Percentiles rank a stretch among this genome's conserved stretches.
phyloP scores from a whole-genome alignment of 768 basidiomycete species.

The Trametes cingulata region DNA sequence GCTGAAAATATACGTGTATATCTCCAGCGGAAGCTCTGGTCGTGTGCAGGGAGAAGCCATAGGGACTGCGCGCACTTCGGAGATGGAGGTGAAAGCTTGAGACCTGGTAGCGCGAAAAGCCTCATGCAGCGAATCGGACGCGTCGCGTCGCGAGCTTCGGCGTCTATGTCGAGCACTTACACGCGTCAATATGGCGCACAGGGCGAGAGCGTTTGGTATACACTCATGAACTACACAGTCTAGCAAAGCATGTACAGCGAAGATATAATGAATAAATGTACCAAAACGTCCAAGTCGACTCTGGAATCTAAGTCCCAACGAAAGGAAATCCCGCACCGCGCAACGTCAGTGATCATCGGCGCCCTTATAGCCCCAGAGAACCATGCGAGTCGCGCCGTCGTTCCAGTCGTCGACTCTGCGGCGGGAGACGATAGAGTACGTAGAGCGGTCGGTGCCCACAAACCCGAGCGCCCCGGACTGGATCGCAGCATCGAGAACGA shows the following conservation, averaged over 20 bases:
- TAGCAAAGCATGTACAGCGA: neutral
- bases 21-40: slow-evolving; percentile 34
- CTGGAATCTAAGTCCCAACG: neutral
- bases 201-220: too few relatives aligned
- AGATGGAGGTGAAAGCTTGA: neutral
- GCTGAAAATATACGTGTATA: slow-evolving; percentile 39
- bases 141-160: neutral
- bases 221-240: too few relatives aligned
- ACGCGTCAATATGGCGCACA: too few relatives aligned
- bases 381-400: slow-evolving; percentile 49
- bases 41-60: neutral
- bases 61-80: neutral
- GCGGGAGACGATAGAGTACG: slow-evolving; percentile 66
- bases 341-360: slow-evolving; percentile 52
- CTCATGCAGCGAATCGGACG: neutral
- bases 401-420: slow-evolving; percentile 71
- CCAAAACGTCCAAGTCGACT: slow-evolving; percentile 1
- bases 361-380: slow-evolving; percentile 59
- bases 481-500: slow-evolving; percentile 72
- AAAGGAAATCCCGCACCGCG: neutral
- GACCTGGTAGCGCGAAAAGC: too few relatives aligned
- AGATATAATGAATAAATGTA: neutral
- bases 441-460: slow-evolving; percentile 70
- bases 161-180: neutral
- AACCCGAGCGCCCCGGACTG: slow-evolving; percentile 69